Evolutionary conservation across 2,329 filamentous ascomycete species (phyloP), one percentile per base, ranked within the genome.

Genomic region (Sporothrix inflata): DNA sequence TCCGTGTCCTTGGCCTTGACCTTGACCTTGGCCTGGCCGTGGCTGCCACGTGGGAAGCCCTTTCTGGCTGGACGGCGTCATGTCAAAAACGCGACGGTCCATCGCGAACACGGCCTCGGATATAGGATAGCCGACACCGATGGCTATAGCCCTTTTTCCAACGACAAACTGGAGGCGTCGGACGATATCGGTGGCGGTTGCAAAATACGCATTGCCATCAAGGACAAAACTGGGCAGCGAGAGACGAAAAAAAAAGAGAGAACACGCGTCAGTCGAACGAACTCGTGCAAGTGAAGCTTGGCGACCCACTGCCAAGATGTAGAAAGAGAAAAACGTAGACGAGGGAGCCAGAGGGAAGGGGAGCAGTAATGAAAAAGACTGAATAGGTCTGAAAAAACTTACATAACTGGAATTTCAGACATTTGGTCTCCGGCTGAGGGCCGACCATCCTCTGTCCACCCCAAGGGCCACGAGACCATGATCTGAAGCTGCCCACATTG

Each of bases 191-290:
- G 63, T 67, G 14, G 63, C 42, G 3, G 63, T 67, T n/a, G 45
- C 40, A 24, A 67, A 67, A 45, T 67, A 67, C 16, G 63, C 63
- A 49, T 67, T 67, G 21, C 42, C 63, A 47, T 67, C 63, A 30
- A 67, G 42, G 11, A 67, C 24, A 45, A 49, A 67, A 4, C 63
- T 67, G 9, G 14, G 24, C n/a, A n/a, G n/a, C n/a, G n/a, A n/a
- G 27, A 38, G 21, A 34, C 12, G 19, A n/a, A 40, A 49, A 49
- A 67, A 34, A 16, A 27, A 49, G 6, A 67, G 14, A 34, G 24
- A 34, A 67, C 42, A 47, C 24, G 16, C 21, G 63, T 67, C 24
- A n/a, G 16, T 47, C 16, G 21, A 27, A 9, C 40, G 21, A 45
- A 27, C 60, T 42, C 16, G 16, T 61, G 60, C 60, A 27, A 45